Evolutionary conservation across 2,329 filamentous ascomycete species (phyloP).

Genomic region (Colletotrichum gloeosporioides): DNA sequence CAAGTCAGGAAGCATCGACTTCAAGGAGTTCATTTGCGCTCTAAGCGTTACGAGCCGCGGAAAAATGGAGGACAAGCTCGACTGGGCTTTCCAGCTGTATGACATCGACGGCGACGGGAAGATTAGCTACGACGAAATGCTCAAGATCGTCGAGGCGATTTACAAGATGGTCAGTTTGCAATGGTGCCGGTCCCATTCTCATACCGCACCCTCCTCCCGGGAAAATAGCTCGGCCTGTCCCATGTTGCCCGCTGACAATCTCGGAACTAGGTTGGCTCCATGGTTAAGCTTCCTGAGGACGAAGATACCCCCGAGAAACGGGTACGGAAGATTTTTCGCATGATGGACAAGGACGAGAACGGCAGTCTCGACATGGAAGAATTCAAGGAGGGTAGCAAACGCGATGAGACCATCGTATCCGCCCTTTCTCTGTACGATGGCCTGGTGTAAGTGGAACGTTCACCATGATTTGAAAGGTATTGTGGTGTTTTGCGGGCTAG

Average conservation of each 20-base stretch:
- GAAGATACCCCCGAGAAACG: conserved; percentile 99
- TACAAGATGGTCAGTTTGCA: conserved; percentile 88
- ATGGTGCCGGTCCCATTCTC: neutral
- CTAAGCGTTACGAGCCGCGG: conserved; percentile 95
- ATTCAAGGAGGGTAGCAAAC: conserved; percentile 99
- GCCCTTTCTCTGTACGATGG: conserved; percentile 96
- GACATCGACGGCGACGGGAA: conserved; percentile 99
- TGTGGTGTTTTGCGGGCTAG: neutral
- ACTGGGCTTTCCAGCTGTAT: conserved; percentile 99
- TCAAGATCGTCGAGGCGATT: conserved; percentile 97
- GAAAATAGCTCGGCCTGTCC: neutral
- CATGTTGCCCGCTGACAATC: neutral
- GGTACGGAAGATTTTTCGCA: conserved; percentile 96
- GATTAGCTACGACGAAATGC: conserved; percentile 99
- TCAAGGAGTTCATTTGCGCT: conserved; percentile 99
- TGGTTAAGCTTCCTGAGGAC: conserved; percentile 98
- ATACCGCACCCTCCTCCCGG: neutral
- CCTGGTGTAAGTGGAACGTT: conserved; percentile 66
- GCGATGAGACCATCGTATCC: conserved; percentile 98
- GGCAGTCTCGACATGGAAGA: conserved; percentile 96
- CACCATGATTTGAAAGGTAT: neutral
- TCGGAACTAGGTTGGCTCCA: conserved; percentile 80
- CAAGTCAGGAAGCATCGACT: conserved; percentile 97
- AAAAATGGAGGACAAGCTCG: conserved; percentile 99
- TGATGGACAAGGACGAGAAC: conserved; percentile 99